Evolutionary conservation across 805 yeast species (phyloP).

Genomic region (Hanseniaspora lachancei): DNA sequence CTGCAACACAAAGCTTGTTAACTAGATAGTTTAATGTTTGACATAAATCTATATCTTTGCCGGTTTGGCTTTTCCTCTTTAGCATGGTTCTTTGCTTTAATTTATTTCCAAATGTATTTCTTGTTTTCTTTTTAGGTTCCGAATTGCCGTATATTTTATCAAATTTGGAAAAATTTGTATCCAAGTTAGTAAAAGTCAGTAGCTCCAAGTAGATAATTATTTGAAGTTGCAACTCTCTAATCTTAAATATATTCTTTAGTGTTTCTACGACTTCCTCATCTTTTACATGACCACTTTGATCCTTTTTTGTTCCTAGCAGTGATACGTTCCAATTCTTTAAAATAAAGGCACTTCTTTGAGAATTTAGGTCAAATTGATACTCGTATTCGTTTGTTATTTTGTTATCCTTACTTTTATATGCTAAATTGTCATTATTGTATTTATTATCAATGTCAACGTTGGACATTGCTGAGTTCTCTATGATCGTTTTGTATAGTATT

Average conservation of each 20-base stretch:
- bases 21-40: constrained; percentile 33
- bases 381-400: constrained; percentile 19
- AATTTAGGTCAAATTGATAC: constrained; percentile 18
- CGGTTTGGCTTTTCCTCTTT: constrained; percentile 17
- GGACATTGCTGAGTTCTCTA: constrained; percentile 20
- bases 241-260: constrained; percentile 29
- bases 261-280: background rate
- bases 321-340: background rate
- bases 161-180: constrained; percentile 27
- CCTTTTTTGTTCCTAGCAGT: background rate
- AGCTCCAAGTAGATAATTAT: constrained; percentile 37
- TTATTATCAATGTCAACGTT: constrained; percentile 18
- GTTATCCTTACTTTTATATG: constrained; percentile 12
- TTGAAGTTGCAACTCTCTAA: constrained; percentile 46
- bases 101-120: constrained; percentile 14
- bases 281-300: background rate
- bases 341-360: constrained; percentile 14
- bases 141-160: constrained; percentile 19
- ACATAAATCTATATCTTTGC: constrained; percentile 18
- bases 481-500: constrained; percentile 21
- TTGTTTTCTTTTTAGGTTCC: constrained; percentile 16
- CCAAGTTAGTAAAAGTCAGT: constrained; percentile 26
- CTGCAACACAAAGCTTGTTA: constrained; percentile 44
- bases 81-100: constrained; percentile 19
- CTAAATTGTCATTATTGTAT: constrained; percentile 5